Percentiles rank a stretch among this genome's conserved stretches.
Evolutionary conservation across 768 basidiomycete genomes (phyloP).

Genomic region (Agrocybe chaxingu): DNA sequence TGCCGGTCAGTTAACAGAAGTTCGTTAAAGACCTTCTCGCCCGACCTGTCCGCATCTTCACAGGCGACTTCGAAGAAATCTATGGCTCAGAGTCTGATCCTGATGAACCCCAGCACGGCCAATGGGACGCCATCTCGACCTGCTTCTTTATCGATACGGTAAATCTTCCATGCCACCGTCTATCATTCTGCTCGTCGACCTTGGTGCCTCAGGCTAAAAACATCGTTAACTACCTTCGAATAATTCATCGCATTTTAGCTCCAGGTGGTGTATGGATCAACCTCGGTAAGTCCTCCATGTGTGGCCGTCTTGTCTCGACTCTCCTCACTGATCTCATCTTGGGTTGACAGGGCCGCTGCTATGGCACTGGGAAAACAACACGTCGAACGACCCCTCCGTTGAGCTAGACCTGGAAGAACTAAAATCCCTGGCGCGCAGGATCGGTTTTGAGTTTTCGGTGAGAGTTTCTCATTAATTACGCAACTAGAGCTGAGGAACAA

Average conservation of each 20-base stretch:
- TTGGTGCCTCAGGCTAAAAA: slow-evolving; percentile 69
- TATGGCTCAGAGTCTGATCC: slow-evolving; percentile 62
- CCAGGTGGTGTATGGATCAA: slow-evolving; percentile 94
- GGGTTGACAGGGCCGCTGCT: slow-evolving; percentile 67
- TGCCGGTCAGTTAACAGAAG: slow-evolving; percentile 52
- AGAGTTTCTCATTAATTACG: slow-evolving; percentile 18
- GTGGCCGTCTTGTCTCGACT: neutral
- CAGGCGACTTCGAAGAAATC: slow-evolving; percentile 91
- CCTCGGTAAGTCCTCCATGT: slow-evolving; percentile 28
- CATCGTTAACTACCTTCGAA: slow-evolving; percentile 85
- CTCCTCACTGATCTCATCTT: neutral
- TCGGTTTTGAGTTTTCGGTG: slow-evolving; percentile 85
- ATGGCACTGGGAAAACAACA: slow-evolving; percentile 98
- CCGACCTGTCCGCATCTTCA: slow-evolving; percentile 2
- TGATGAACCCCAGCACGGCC: slow-evolving; percentile 65
- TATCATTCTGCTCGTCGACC: neutral
- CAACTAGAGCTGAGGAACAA: slow-evolving; percentile 1
- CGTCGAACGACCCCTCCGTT: slow-evolving; percentile 73
- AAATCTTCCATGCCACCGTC: slow-evolving; percentile 14
- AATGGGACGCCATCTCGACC: slow-evolving; percentile 88
- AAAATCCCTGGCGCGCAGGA: slow-evolving; percentile 62
- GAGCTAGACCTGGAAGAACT: slow-evolving; percentile 91
- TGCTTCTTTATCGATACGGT: slow-evolving; percentile 99
- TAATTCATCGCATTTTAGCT: slow-evolving; percentile 78
- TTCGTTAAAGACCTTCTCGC: neutral